Conservation (phyloP, 1,139 yeast genomes). For the Lodderomyces parapsilosis region DNA sequence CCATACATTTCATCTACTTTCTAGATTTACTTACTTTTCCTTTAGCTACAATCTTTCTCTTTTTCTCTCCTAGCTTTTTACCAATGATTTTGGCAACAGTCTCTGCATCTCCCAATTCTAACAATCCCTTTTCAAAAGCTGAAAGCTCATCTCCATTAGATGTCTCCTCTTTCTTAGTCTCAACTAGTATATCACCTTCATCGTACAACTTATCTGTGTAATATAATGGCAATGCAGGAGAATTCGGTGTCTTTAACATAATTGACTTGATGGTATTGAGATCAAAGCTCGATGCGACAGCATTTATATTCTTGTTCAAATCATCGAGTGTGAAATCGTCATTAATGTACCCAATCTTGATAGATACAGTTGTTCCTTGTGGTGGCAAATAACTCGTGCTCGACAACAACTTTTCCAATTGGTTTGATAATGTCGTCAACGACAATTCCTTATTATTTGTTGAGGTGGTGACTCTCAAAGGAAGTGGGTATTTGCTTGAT, state of each 20-base stretch:
- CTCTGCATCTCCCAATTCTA: slow-evolving; percentile 77
- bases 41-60: slow-evolving; percentile 11
- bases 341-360: slow-evolving; percentile 65
- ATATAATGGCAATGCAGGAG: slow-evolving; percentile 85
- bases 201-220: slow-evolving; percentile 60
- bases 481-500: slow-evolving; percentile 63
- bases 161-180: slow-evolving; percentile 24
- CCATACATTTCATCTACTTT: slow-evolving; percentile 7
- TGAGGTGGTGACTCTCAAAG: slow-evolving; percentile 53
- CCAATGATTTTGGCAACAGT: slow-evolving; percentile 52
- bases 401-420: slow-evolving; percentile 55
- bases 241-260: slow-evolving; percentile 63
- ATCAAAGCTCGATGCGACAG: slow-evolving; percentile 52
- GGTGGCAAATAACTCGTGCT: slow-evolving; percentile 70
- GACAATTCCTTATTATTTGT: slow-evolving; percentile 45
- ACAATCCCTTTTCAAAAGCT: slow-evolving; percentile 70
- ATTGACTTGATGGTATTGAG: slow-evolving; percentile 51
- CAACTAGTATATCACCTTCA: slow-evolving; percentile 28
- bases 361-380: slow-evolving; percentile 65
- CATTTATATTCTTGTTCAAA: slow-evolving; percentile 56
- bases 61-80: slow-evolving; percentile 26
- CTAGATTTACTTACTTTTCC: slow-evolving; percentile 16
- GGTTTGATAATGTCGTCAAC: slow-evolving; percentile 54
- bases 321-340: slow-evolving; percentile 28
- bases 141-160: slow-evolving; percentile 42